A percentile compares a stretch with the other conserved stretches of the same genome.
These are phyloP conservation scores for Epichloe typhina DNA, from an alignment of 2,329 filamentous ascomycete species.

Conservation along the genomic window DNA sequence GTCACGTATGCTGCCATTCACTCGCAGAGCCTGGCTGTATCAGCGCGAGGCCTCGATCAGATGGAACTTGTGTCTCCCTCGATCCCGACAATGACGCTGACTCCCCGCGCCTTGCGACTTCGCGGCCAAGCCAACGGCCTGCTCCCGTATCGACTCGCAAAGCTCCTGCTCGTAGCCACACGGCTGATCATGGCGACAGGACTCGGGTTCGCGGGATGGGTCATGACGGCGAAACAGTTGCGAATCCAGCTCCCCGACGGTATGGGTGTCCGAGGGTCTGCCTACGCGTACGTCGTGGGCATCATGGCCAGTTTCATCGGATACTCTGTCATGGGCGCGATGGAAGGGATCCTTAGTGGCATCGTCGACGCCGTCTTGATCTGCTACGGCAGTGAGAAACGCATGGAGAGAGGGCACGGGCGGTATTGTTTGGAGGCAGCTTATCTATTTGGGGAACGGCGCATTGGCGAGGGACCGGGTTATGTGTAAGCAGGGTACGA, in stretches of 20 bases:
- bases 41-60: conserved; percentile 67
- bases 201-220: conserved; percentile 92
- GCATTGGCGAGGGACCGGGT: conserved; percentile 11
- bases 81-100: conserved; percentile 60
- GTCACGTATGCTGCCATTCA: conserved; percentile 92
- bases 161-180: conserved; percentile 80
- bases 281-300: conserved; percentile 91
- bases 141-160: conserved; percentile 81
- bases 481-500: conserved; percentile 4
- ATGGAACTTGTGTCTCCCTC: conserved; percentile 67
- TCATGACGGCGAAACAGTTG: conserved; percentile 74
- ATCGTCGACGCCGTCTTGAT: conserved; percentile 82
- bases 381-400: conserved; percentile 85
- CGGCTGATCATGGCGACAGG: conserved; percentile 82
- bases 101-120: conserved; percentile 36
- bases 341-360: conserved; percentile 77
- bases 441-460: conserved; percentile 65
- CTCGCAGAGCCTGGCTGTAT: conserved; percentile 65
- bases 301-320: conserved; percentile 88
- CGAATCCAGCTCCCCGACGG: conserved; percentile 43
- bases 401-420: conserved; percentile 50
- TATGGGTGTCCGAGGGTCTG: conserved; percentile 54
- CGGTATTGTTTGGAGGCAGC: conserved; percentile 88
- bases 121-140: conserved; percentile 39
- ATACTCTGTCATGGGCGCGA: conserved; percentile 81